Evolutionary conservation across 441 rosid genomes (phyloP).

Genomic region (Macaranga tanarius): DNA sequence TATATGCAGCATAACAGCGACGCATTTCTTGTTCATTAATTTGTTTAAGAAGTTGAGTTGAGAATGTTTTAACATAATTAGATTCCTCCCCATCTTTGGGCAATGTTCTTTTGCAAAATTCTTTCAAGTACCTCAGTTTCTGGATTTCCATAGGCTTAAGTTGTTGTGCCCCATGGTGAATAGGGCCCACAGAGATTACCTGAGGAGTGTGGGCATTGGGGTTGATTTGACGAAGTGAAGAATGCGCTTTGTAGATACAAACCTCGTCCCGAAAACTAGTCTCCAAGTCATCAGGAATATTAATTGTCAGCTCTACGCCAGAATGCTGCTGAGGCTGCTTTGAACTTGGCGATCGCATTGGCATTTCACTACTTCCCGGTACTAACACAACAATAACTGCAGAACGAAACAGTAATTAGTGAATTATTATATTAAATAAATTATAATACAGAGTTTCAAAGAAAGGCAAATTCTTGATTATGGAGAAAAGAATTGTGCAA

Average conservation of each 20-base stretch:
- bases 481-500: not conserved
- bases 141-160: slow-evolving; percentile 10
- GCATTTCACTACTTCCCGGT: not conserved
- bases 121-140: slow-evolving; percentile 15
- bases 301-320: not conserved
- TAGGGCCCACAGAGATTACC: slow-evolving; percentile 18
- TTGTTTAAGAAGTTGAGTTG: not conserved
- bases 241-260: slow-evolving; percentile 9
- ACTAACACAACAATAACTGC: no score
- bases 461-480: not conserved
- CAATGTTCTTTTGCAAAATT: slow-evolving; percentile 16
- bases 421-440: no score
- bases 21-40: slow-evolving; percentile 16
- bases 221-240: slow-evolving; percentile 9
- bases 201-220: slow-evolving; percentile 7
- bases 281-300: slow-evolving; percentile 8
- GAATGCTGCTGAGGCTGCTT: not conserved
- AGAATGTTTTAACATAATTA: not conserved
- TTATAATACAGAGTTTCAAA: no score
- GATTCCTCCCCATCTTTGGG: no score
- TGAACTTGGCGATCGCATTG: not conserved
- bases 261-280: not conserved
- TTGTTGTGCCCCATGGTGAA: not conserved
- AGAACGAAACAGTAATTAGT: no score
- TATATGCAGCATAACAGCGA: slow-evolving; percentile 18